phyloP scores from a whole-genome alignment of 208 protist genomes.

The Leishmania turanica region DNA sequence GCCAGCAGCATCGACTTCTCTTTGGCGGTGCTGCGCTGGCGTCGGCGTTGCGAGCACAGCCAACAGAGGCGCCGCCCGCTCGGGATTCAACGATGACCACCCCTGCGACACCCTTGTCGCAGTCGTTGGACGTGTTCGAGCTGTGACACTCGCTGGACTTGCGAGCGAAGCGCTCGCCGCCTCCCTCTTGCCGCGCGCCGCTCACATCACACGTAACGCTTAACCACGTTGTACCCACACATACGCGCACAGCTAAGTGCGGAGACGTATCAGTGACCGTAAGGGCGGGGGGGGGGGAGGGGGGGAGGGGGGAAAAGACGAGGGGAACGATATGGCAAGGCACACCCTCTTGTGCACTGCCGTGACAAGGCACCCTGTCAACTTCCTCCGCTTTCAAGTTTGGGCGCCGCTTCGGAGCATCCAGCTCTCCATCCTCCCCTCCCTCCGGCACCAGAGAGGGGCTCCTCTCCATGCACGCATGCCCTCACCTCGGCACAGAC shows the following conservation, averaged over 20 bases:
- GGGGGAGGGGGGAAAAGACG: not conserved
- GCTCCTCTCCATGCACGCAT: not conserved
- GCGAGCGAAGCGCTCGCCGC: not conserved
- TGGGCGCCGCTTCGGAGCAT: not conserved
- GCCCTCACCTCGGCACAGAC: not conserved
- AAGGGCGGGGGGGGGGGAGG: not conserved
- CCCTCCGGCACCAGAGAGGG: not conserved
- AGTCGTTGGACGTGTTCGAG: conserved; percentile 7
- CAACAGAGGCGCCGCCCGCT: not conserved
- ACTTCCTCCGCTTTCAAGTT: not conserved
- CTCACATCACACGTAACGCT: not conserved
- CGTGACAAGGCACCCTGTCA: not conserved
- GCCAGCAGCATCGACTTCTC: conserved; percentile 30
- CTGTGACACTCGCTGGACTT: not conserved
- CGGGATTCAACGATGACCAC: not conserved
- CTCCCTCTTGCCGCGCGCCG: not conserved
- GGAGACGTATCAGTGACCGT: not conserved
- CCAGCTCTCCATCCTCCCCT: not conserved
- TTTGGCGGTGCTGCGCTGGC: not conserved
- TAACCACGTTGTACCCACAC: not conserved
- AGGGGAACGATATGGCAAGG: not conserved
- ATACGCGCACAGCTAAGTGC: not conserved
- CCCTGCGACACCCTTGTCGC: not conserved
- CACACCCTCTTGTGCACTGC: not conserved
- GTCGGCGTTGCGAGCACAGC: not conserved